Conservation (phyloP, 768 basidiomycete genomes). For the Russula earlei region DNA sequence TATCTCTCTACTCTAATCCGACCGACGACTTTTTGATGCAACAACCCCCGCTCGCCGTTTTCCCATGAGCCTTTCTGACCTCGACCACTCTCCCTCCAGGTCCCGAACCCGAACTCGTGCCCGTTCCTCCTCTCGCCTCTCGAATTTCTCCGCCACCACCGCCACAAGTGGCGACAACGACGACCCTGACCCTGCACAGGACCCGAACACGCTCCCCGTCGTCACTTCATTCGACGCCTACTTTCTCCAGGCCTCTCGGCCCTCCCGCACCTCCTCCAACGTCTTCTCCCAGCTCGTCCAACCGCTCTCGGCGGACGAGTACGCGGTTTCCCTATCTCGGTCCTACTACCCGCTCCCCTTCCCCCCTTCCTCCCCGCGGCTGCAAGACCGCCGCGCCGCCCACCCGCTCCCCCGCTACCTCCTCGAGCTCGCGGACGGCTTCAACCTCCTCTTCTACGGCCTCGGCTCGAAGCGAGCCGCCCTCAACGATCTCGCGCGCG, state of each 20-base stretch:
- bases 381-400: slow-evolving; percentile 28
- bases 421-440: slow-evolving; percentile 70
- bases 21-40: too few relatives aligned
- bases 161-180: too few relatives aligned
- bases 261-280: slow-evolving; percentile 65
- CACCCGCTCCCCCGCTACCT: slow-evolving; percentile 53
- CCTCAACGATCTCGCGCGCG: slow-evolving; percentile 65
- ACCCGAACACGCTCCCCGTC: slow-evolving; percentile 44
- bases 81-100: slow-evolving; percentile 13
- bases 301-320: slow-evolving; percentile 62
- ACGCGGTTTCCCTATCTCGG: slow-evolving; percentile 29
- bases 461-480: slow-evolving; percentile 76
- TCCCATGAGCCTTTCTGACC: neutral
- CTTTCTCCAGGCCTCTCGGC: slow-evolving; percentile 54
- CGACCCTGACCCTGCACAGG: slow-evolving; percentile 20
- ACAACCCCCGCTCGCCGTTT: too few relatives aligned
- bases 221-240: slow-evolving; percentile 85
- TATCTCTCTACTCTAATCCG: too few relatives aligned
- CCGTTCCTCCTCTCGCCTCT: slow-evolving; percentile 15
- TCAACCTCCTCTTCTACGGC: slow-evolving; percentile 84
- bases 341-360: slow-evolving; percentile 24
- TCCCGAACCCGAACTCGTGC: neutral
- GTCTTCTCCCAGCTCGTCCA: slow-evolving; percentile 69
- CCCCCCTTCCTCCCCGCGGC: slow-evolving; percentile 4
- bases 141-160: slow-evolving; percentile 21